phyloP scores from a whole-genome alignment of 768 basidiomycete genomes.

The Mycena rosella region DNA sequence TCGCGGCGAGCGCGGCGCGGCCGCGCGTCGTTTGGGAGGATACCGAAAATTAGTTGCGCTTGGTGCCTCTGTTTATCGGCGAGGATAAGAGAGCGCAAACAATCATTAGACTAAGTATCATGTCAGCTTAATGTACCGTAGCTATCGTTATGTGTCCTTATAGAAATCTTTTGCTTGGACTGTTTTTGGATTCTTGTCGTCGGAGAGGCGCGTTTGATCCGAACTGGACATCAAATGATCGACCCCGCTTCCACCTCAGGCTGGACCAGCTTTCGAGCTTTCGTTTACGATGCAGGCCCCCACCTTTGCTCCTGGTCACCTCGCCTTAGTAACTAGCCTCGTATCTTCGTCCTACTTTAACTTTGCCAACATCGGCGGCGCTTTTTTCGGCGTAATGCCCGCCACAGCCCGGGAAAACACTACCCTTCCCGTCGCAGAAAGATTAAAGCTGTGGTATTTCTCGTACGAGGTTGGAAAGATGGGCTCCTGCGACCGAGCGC shows the following conservation, averaged over 20 bases:
- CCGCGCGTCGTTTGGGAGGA: conserved; percentile 41
- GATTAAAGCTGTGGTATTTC: conserved; percentile 9
- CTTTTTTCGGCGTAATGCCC: conserved; percentile 16
- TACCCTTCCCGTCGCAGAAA: conserved; percentile 3
- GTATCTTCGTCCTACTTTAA: conserved; percentile 12
- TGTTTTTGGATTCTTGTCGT: too few species aligned
- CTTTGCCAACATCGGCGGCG: conserved; percentile 14
- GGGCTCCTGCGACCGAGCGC: background rate
- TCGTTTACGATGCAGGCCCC: too few species aligned
- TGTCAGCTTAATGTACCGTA: conserved; percentile 5
- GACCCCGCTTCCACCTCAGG: too few species aligned
- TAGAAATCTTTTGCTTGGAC: background rate
- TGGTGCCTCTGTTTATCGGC: background rate
- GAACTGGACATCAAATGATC: too few species aligned
- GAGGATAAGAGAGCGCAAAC: background rate
- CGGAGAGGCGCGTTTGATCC: too few species aligned
- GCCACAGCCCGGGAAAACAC: conserved; percentile 6
- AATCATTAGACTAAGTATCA: background rate
- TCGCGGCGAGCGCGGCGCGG: conserved; percentile 45
- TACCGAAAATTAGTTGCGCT: conserved; percentile 21
- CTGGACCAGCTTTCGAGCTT: too few species aligned
- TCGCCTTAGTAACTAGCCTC: conserved; percentile 8
- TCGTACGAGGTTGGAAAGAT: conserved; percentile 11
- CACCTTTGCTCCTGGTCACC: conserved; percentile 14
- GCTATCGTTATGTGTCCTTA: conserved; percentile 1